Conservation (phyloP, 2,329 filamentous ascomycete species). For the Hypocreales sp. region DNA sequence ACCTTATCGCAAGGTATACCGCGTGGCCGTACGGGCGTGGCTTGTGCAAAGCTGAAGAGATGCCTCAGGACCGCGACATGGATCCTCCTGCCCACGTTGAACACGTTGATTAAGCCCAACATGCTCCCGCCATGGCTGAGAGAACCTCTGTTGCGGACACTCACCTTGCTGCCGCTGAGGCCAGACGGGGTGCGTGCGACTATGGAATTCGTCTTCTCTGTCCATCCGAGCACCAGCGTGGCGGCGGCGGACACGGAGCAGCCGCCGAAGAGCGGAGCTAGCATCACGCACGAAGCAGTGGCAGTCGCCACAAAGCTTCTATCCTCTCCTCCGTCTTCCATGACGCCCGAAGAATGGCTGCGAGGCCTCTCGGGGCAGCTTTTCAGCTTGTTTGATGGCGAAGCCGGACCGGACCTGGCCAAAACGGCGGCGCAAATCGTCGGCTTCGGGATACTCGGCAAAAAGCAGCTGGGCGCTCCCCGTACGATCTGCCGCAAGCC, state of each 20-base stretch:
- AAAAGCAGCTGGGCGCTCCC: constrained; percentile 46
- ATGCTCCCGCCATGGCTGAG: constrained; percentile 45
- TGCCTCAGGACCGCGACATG: constrained; percentile 22
- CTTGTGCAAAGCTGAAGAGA: constrained; percentile 4
- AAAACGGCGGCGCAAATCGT: constrained; percentile 21
- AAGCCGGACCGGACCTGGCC: constrained; percentile 17
- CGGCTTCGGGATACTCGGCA: constrained; percentile 48
- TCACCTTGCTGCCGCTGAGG: constrained; percentile 46
- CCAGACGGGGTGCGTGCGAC: constrained; percentile 49
- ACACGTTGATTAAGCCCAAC: constrained; percentile 46
- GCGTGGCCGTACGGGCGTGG: constrained; percentile 3
- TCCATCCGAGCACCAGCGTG: constrained; percentile 40
- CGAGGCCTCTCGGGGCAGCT: constrained; percentile 44
- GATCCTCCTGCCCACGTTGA: constrained; percentile 44
- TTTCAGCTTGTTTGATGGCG: constrained; percentile 43
- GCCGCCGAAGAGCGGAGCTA: constrained; percentile 40
- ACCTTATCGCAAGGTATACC: constrained; percentile 31
- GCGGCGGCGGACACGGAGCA: constrained; percentile 21
- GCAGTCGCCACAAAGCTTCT: constrained; percentile 47
- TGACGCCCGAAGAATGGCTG: constrained; percentile 44
- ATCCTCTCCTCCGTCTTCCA: constrained; percentile 38
- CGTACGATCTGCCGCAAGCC: constrained; percentile 17
- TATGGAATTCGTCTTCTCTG: constrained; percentile 55
- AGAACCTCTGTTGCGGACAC: constrained; percentile 34
- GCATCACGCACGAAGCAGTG: constrained; percentile 53